A percentile compares a stretch with the other conserved stretches of the same genome.
Evolutionary conservation across 148 eudicot species (phyloP).

Genomic region (Camellia lanceoleosa): DNA sequence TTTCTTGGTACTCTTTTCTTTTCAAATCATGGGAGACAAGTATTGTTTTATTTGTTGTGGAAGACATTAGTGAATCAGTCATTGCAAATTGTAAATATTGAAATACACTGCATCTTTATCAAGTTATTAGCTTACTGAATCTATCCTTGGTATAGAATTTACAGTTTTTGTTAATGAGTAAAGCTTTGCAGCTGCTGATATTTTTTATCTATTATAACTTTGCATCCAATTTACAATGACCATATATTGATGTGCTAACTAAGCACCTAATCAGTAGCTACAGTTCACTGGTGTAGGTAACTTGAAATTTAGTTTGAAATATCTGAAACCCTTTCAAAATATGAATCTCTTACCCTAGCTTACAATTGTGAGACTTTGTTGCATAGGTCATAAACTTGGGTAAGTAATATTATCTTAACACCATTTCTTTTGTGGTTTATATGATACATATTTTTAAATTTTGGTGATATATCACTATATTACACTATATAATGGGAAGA

Average conservation of each 20-base stretch:
- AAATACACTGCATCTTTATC: too few species aligned
- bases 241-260: background rate
- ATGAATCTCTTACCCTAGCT: background rate
- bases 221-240: background rate
- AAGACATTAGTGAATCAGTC: too few species aligned
- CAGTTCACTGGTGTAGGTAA: background rate
- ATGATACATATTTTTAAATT: background rate
- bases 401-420: too few species aligned
- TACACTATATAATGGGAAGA: background rate
- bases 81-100: too few species aligned
- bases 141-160: too few species aligned
- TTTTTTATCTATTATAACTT: too few species aligned
- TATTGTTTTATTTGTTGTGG: too few species aligned
- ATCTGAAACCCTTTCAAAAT: background rate
- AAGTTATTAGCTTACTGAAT: too few species aligned
- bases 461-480: background rate
- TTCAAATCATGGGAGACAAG: too few species aligned
- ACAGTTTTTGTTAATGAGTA: background rate
- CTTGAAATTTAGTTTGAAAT: background rate
- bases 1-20: too few species aligned
- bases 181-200: background rate
- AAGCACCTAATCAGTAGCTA: background rate
- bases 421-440: background rate
- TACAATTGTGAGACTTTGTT: background rate
- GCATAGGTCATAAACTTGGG: too few species aligned